Percentiles rank a stretch among this genome's conserved stretches.
Conservation (phyloP, 2,329 filamentous ascomycete species). For the Podosphaera fusca region DNA sequence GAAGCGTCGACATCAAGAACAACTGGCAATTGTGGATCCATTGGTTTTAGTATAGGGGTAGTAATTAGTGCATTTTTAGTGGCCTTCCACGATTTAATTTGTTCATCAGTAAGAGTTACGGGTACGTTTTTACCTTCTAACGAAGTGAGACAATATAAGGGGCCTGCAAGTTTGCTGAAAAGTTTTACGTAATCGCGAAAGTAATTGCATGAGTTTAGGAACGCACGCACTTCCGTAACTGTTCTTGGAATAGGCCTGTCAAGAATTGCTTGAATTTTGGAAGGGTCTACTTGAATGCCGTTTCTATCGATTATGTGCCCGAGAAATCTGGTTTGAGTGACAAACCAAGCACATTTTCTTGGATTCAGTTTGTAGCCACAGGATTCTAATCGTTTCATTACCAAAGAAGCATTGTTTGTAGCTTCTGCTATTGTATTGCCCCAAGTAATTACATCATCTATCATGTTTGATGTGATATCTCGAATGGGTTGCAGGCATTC, state of each 20-base stretch:
- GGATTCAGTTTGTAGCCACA: neutral
- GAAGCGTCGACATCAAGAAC: neutral
- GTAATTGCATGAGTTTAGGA: neutral
- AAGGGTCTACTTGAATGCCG: too few species aligned
- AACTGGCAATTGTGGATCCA: neutral
- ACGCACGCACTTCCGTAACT: neutral
- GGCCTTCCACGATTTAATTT: neutral
- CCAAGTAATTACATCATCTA: constrained; percentile 1
- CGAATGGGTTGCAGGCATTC: neutral
- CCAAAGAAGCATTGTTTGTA: neutral
- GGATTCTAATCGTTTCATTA: neutral
- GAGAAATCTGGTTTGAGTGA: neutral
- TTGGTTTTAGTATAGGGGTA: neutral
- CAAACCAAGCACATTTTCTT: constrained; percentile 1
- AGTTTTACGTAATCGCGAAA: neutral
- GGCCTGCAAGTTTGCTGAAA: neutral
- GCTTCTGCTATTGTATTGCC: neutral
- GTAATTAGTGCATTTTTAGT: neutral
- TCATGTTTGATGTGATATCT: constrained; percentile 1
- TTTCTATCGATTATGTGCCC: neutral
- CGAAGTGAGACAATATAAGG: neutral
- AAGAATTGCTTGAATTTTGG: neutral
- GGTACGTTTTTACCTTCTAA: neutral
- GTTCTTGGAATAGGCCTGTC: neutral
- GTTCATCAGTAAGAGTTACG: neutral